Evolutionary conservation across 441 rosid species (phyloP).

Genomic region (Syzygium syzygioides): DNA sequence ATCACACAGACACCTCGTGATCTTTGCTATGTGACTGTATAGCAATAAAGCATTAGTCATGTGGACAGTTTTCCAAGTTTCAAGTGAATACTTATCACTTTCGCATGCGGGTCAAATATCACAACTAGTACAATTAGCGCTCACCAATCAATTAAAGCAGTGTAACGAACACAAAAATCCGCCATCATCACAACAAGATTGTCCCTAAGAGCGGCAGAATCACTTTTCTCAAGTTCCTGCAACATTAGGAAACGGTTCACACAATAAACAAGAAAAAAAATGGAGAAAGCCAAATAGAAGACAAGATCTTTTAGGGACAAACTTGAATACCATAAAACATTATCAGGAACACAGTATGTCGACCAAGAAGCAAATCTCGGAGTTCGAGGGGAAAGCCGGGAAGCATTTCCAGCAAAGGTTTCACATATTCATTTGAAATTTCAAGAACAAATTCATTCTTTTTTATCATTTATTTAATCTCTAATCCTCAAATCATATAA

Average conservation of each 20-base stretch:
- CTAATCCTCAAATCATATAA: neutral
- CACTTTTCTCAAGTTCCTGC: slow-evolving; percentile 95
- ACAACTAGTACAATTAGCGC: neutral
- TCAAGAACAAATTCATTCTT: neutral
- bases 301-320: neutral
- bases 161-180: slow-evolving; percentile 90
- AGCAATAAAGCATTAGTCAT: slow-evolving; percentile 17
- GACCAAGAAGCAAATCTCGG: neutral
- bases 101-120: neutral
- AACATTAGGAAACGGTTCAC: neutral
- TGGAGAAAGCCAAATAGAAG: neutral
- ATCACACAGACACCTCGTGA: slow-evolving; percentile 78
- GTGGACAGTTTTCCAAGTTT: neutral
- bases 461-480: neutral
- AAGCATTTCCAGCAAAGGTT: neutral
- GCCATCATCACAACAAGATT: slow-evolving; percentile 85
- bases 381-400: neutral
- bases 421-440: neutral
- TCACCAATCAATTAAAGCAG: slow-evolving; percentile 93
- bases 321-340: neutral
- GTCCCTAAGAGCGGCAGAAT: slow-evolving; percentile 82
- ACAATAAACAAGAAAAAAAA: neutral
- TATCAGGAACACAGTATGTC: neutral
- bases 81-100: neutral
- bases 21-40: slow-evolving; percentile 76